Evolutionary conservation across 306 rosid genomes (phyloP), one percentile per base, ranked within the genome.

Genomic region (Spatholobus suberectus): DNA sequence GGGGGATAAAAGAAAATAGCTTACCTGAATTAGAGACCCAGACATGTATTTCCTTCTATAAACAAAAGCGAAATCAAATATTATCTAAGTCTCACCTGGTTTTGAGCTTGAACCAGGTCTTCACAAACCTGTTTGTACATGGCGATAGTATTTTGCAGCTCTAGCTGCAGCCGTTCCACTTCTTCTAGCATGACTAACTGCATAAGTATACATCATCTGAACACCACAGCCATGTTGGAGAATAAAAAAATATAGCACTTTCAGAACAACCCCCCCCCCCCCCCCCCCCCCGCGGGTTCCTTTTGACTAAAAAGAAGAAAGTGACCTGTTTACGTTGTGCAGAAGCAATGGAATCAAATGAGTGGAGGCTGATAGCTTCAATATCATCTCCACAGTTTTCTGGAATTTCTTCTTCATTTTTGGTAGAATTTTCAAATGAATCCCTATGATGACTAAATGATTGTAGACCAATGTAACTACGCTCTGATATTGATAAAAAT

Each of bases 41-140:
- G 27, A 73, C 17, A 13, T 46, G 41, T 40, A 43, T 68, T 57
- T 74, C 59, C 21, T 67, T 38, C 47, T 35, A 35, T 55, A 81
- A 66, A 84, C 52, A 82, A 59, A 61, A 34, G 79, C 52, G 73
- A 85, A 71, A 43, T 17, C 40, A 65, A 54, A 76, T 52, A 75
- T 40, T 63, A 52, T 77, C 85, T 70, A 76, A 38, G 70, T 83
- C 90, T 87, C 78, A 96, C 99, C 97, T 91, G 88, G 77, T 58
- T 89, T 82, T 93, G 94, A 81, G 91, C 87, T 73, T 78, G 92
- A 69, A 78, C 97, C 86, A 96, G 86, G 54, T 92, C 98, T 90
- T 85, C 91, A 83, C 99, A 92, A 41, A 89, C 91, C 40, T 83
- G 88, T 88, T 82, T 90, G 75, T 96, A 92, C 99, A 93, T 82